Percentiles rank a stretch among this genome's conserved stretches.
These are phyloP conservation scores for Syzygium malaccense DNA, from an alignment of 441 rosid genomes.

Conservation along the genomic window DNA sequence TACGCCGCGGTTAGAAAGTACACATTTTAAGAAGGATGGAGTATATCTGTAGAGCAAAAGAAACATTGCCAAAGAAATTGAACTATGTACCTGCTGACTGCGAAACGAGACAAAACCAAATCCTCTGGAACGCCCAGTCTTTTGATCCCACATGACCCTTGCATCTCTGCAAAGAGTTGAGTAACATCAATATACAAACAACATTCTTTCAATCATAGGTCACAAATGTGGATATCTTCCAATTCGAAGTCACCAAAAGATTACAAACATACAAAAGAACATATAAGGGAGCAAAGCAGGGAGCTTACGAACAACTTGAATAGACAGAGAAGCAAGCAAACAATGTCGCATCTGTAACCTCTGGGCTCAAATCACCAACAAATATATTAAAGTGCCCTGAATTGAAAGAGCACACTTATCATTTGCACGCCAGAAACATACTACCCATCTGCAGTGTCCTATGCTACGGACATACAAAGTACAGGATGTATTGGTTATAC, in stretches of 20 bases:
- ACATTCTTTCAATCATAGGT: background rate
- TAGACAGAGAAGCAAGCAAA: constrained; percentile 4
- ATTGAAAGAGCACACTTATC: background rate
- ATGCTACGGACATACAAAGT: background rate
- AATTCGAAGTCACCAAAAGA: background rate
- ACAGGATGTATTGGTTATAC: background rate
- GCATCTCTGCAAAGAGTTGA: constrained; percentile 49
- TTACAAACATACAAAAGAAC: background rate
- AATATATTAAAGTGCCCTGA: constrained; percentile 34
- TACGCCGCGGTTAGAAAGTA: background rate
- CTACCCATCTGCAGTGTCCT: background rate
- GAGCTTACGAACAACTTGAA: constrained; percentile 21
- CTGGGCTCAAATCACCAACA: constrained; percentile 47
- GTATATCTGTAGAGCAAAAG: background rate
- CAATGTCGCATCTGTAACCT: constrained; percentile 48
- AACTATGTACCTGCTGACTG: constrained; percentile 49
- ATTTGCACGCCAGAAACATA: background rate
- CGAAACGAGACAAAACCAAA: constrained; percentile 88
- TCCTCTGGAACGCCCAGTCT: constrained; percentile 88
- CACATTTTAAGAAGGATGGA: background rate
- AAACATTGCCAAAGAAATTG: background rate
- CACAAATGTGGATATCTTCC: background rate
- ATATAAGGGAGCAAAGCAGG: background rate
- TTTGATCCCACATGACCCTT: constrained; percentile 95
- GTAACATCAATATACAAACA: background rate